Evolutionary conservation across 345 rosid species (phyloP), one percentile per base, ranked within the genome.

Genomic region (Turnera subulata): DNA sequence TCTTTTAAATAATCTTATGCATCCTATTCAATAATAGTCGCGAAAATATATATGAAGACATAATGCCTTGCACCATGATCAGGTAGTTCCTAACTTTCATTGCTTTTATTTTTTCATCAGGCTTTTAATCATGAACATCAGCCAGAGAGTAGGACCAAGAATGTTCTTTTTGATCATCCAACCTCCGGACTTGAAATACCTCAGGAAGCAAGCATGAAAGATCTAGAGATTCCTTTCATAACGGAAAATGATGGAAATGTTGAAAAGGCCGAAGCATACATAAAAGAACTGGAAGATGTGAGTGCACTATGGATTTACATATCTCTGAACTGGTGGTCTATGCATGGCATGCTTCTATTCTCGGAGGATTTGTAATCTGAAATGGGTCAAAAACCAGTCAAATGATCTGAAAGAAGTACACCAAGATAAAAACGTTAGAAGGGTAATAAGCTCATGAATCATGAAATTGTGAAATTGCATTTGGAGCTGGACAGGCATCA

Each of bases 221-320:
- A 84, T 53, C 49, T 66, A 6, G 83, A 70, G 54, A 70, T 65
- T 66, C 61, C 72, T 20, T 53, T 52, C 4, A 55, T 56, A 35
- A 43, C 73, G 59, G 93, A 85, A 65, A 69, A 61, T 63, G 73
- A 80, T 62, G 84, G 66, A 51, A 83, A 60, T 59, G 76, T 81
- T 55, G 78, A 79, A 65, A 87, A 71, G 73, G 97, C 95, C 40
- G 97, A 89, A 74, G 92, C 82, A 60, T 93, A 78, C 64, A 62
- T 76, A 43, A 93, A 76, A 71, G 83, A 82, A 73, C 96, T 93
- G 57, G 99, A 89, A 23, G 79, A 76, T 73, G 99, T 87, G 74
- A 82, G 88, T 75, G 52, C 46, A 53, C 24, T 42, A 22, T 40
- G 20, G 29, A 61, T 17, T 21, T 60, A 16, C 15, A 1, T 50